Evolutionary conservation across 139 green algal species (phyloP).

Genomic region (Nannochloris sp.): DNA sequence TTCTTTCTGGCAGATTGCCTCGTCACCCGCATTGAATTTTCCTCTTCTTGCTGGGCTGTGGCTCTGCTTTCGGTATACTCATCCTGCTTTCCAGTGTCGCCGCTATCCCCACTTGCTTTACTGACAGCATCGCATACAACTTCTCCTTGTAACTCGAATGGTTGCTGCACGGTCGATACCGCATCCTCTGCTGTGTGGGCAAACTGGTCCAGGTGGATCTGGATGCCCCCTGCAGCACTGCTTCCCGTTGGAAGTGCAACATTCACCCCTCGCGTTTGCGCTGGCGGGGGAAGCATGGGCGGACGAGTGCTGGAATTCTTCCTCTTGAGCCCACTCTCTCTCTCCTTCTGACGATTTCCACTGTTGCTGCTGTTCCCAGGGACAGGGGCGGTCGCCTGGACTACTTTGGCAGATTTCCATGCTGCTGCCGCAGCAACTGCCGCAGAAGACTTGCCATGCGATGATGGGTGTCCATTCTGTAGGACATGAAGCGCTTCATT

Average conservation of each 20-base stretch:
- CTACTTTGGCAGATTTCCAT: too few relatives aligned
- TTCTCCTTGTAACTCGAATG: not conserved
- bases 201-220: not conserved
- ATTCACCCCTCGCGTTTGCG: not conserved
- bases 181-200: conserved; percentile 7
- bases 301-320: not conserved
- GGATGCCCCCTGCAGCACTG: conserved; percentile 2
- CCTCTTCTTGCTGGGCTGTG: not conserved
- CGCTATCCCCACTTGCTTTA: conserved; percentile 3
- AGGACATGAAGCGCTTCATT: not conserved
- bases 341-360: not conserved
- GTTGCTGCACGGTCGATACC: conserved; percentile 3
- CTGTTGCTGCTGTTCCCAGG: conserved; percentile 9
- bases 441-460: not conserved
- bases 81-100: not conserved
- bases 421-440: not conserved
- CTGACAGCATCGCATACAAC: conserved; percentile 13
- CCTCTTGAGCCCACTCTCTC: not conserved
- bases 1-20: not conserved
- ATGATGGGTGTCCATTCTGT: not conserved
- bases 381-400: not conserved
- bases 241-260: not conserved
- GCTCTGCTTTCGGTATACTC: not conserved
- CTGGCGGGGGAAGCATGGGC: not conserved
- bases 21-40: not conserved